A percentile compares a stretch with the other conserved stretches of the same genome.
phyloP scores from a whole-genome alignment of 805 yeast species.

The Lachancea fermentati region DNA sequence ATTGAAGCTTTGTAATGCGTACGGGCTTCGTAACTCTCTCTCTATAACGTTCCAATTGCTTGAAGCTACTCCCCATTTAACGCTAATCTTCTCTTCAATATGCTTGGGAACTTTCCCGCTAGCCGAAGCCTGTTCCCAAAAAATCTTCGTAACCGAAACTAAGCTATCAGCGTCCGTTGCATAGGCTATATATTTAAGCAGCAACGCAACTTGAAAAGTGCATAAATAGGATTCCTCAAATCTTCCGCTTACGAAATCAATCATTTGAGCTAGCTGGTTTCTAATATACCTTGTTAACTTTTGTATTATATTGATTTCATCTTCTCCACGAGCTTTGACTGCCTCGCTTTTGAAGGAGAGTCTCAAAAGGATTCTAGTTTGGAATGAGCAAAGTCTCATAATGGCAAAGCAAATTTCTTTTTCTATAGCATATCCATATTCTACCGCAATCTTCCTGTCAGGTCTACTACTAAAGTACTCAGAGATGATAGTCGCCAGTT shows the following conservation, averaged over 20 bases:
- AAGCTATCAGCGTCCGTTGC: slow-evolving; percentile 11
- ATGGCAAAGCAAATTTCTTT: slow-evolving; percentile 12
- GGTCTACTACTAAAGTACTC: not conserved
- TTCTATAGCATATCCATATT: slow-evolving; percentile 10
- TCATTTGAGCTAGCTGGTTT: slow-evolving; percentile 1
- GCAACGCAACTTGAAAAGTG: slow-evolving; percentile 11
- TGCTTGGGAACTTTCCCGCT: slow-evolving; percentile 2
- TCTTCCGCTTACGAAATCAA: not conserved
- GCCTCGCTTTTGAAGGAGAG: slow-evolving; percentile 11
- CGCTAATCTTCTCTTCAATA: slow-evolving; percentile 11
- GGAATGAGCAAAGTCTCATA: slow-evolving; percentile 12
- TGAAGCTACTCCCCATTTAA: slow-evolving; percentile 22
- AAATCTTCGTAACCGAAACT: slow-evolving; percentile 3
- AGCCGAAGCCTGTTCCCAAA: no score
- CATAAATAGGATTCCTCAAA: slow-evolving; percentile 10
- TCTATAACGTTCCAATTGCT: slow-evolving; percentile 9
- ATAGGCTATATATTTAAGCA: slow-evolving; percentile 15
- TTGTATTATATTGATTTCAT: not conserved
- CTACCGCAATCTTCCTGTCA: slow-evolving; percentile 1
- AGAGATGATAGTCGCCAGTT: slow-evolving; percentile 1
- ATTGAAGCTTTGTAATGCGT: slow-evolving; percentile 1
- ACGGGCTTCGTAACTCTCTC: slow-evolving; percentile 11
- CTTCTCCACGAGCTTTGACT: no score
- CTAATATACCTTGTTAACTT: not conserved
- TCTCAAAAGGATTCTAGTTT: slow-evolving; percentile 12